Base-by-base conservation (phyloP, 2,329 filamentous ascomycete genomes). In the Leptographium radiaticola region DNA sequence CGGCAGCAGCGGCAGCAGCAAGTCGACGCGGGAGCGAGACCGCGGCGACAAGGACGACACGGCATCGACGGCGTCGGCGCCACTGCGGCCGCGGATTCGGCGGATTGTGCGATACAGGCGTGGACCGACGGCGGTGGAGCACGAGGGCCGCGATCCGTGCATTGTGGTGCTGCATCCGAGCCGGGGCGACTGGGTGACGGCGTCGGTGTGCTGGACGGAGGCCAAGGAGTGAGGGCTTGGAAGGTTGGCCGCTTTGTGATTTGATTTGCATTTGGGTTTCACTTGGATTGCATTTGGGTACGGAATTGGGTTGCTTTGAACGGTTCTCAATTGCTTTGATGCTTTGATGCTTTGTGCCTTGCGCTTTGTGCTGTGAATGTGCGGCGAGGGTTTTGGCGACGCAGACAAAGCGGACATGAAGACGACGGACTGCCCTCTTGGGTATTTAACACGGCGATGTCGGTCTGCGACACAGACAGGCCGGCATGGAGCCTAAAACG, bases 131-230 rank as follows among this genome's bases (percentile, higher is more conserved):
- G 25, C 52, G 5, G 33, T 56, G 11, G 56, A 57, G 13, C 59
- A 60, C 53, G 58, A 56, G 18, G 59, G 59, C 30, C 47, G 49
- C 10, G 57, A 60, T 30, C 58, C 59, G 2, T 56, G 54, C 25
- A 53, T 60, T 16, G 59, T 60, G 12, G 58, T 59, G 47, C 55
- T 60, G 49, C 59, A 60, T 38, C 58, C 59, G 12, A 53, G 45
- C 49, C 59, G 58, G 15, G 59, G 57, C 50, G 59, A 60, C n/a
- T 60, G 59, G 59, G 56, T 59, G 33, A 60, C 55, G 16, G 42
- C 55, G 36, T 55, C 59, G 0, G 58, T 60, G 2, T 57, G 58
- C 51, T 59, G 58, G 58, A 56, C 56, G 1, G 55, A 59, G 36
- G 50, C 34, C 0, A 53, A 48, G 34, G 48, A 52, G 31, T 49